Evolutionary conservation across 2,329 filamentous ascomycete species (phyloP), one percentile per base, ranked within the genome.

Genomic region (Fusarium chuoi): DNA sequence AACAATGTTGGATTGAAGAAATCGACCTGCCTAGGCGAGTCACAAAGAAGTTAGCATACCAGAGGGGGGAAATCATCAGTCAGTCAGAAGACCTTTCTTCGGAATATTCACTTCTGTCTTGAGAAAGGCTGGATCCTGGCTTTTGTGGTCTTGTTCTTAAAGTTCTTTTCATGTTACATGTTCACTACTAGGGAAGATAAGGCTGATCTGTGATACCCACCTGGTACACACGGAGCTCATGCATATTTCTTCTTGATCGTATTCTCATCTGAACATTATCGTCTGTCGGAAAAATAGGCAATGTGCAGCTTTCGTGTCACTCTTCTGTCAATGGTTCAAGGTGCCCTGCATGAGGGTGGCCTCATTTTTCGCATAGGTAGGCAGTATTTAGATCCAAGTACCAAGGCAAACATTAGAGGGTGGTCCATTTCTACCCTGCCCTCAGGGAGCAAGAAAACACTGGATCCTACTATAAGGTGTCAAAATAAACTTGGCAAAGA

Each of bases 1-100:
- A 65, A 63, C 42, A 54, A 60, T 33, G 54, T 49, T 65, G 62
- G 49, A 42, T 39, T 46, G 49, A 52, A n/a, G 33, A 49, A 45
- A 38, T 67, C 24, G 41, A 51, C 24, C 33, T 38, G 33, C 14
- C 24, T 22, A 38, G 33, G 15, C n/a, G 33, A 59, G 24, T 38
- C 35, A 49, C 41, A 58, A 58, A 58, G 41, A 48, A 58, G 30
- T 36, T 46, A 17, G 20, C 55, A 58, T 49, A 28, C 24, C 55
- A 49, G 30, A 49, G 41, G 20, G 20, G 18, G 15, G 10, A 49
- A 49, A 30, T n/a, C 15, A 59, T 24, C 33, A 30, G 20, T 18
- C 20, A 30, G 12, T 14, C 15, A 42, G 36, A 30, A 30, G 18
- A 11, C 3, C 6, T 42, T n/a, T 28, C 20, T 55, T 55, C 11